Evolutionary conservation across 2,329 filamentous ascomycete species (phyloP), one percentile per base, ranked within the genome.

Genomic region (Diplodia mutila): DNA sequence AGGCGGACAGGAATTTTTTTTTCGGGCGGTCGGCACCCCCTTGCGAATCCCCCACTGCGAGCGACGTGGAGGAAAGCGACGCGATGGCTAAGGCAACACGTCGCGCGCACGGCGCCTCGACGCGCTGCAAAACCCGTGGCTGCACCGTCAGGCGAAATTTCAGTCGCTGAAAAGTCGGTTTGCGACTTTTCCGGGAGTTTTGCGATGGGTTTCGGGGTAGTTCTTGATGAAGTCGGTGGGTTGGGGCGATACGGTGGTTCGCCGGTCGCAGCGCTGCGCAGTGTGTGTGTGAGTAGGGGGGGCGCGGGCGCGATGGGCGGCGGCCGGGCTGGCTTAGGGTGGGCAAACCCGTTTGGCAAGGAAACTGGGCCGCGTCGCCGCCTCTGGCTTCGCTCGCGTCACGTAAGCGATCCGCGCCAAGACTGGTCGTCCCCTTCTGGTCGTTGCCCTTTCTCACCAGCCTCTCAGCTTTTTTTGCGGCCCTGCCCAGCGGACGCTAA

Each of bases 151-250:
- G 32, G 29, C 9, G 64, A 64, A 55, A 67, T 32, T 42, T 42
- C 37, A 29, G 51, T 66, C 46, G 51, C 54, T 29, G 29, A 63
- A 63, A 23, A 59, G 64, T 34, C 32, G 54, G 27, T 61, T 57
- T 67, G 27, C 51, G 27, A 51, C 51, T 27, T 23, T 52, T 54
- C 51, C 29, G 57, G 5, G 64, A 46, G 55, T 67, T 67, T 67
- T 64, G 37, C 53, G 67, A 69, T 69, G 63, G 39, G 18, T 48
- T 61, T 55, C 49, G 63, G 63, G 34, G 55, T 7, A 39, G 57
- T 59, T 64, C 57, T 61, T 64, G 67, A 69, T 69, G 67, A 52
- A 64, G 34, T 61, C 53, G 63, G 42, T 57, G 39, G 51, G 67
- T 48, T 53, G 55, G 52, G 55, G 54, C 54, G 54, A 53, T 29